Evolutionary conservation across 352 stramenopile genomes (phyloP).

Genomic region (Phytophthora boehmeriae): DNA sequence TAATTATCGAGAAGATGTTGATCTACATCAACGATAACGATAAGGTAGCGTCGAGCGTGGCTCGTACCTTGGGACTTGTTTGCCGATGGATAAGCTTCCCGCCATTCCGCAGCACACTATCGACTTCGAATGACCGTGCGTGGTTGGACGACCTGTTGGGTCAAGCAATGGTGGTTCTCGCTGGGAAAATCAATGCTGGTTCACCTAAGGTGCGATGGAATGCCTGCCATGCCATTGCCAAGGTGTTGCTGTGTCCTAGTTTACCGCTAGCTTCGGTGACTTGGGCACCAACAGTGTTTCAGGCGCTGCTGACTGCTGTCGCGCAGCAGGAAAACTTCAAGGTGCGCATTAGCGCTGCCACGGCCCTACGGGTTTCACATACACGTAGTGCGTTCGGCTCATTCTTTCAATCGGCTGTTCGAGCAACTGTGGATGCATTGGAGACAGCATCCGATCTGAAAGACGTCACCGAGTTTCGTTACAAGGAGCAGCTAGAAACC

Average conservation of each 20-base stretch:
- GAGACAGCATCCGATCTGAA: constrained; percentile 86
- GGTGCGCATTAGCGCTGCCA: constrained; percentile 84
- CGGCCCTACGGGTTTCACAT: constrained; percentile 73
- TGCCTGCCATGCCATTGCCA: constrained; percentile 87
- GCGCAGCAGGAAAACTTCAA: constrained; percentile 91
- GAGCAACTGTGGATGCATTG: constrained; percentile 74
- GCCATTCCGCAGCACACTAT: constrained; percentile 49
- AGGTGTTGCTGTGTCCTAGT: constrained; percentile 80
- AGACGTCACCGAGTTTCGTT: constrained; percentile 90
- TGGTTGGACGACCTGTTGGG: constrained; percentile 62
- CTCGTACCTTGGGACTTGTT: constrained; percentile 78
- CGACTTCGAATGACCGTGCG: constrained; percentile 31
- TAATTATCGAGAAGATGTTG: constrained; percentile 87
- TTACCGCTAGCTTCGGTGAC: constrained; percentile 75
- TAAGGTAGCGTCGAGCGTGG: constrained; percentile 88
- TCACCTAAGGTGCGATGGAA: constrained; percentile 90
- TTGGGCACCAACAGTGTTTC: constrained; percentile 81
- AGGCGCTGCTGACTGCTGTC: constrained; percentile 76
- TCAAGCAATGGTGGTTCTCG: constrained; percentile 71
- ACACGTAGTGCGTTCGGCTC: constrained; percentile 71
- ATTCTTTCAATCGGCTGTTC: constrained; percentile 72
- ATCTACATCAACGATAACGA: constrained; percentile 87
- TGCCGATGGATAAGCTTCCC: constrained; percentile 83
- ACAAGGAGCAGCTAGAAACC: constrained; percentile 89
- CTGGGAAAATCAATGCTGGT: constrained; percentile 77